A percentile compares a stretch with the other conserved stretches of the same genome.
These are phyloP conservation scores for Zoysia japonica DNA, from an alignment of 176 grass and related monocot species.

Conservation along the genomic window DNA sequence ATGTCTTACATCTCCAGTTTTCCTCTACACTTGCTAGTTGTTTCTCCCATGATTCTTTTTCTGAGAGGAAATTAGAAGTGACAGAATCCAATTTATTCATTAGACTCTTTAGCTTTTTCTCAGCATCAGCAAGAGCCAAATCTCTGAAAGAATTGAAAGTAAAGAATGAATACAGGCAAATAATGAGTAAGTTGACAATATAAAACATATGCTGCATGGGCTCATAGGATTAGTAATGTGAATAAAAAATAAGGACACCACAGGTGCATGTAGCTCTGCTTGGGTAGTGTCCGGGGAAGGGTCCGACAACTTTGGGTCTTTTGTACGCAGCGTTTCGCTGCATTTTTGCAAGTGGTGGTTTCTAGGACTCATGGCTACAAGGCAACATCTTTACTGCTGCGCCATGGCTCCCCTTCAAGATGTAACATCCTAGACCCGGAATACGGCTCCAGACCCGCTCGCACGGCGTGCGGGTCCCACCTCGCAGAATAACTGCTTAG, in stretches of 20 bases:
- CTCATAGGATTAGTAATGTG: conserved; percentile 1
- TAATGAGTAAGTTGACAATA: conserved; percentile 22
- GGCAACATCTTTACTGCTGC: too few relatives aligned
- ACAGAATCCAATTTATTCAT: conserved; percentile 75
- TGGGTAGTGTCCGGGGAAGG: too few relatives aligned
- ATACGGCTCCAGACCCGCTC: too few relatives aligned
- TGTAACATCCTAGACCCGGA: too few relatives aligned
- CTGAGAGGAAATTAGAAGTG: conserved; percentile 61
- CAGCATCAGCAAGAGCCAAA: conserved; percentile 67
- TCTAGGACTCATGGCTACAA: too few relatives aligned
- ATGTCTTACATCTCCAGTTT: conserved; percentile 81
- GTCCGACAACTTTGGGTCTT: too few relatives aligned
- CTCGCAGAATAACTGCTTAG: too few relatives aligned
- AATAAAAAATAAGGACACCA: neutral
- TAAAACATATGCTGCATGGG: conserved; percentile 18
- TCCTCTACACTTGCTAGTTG: conserved; percentile 79
- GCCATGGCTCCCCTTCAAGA: too few relatives aligned
- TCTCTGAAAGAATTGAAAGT: conserved; percentile 57
- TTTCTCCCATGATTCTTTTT: conserved; percentile 89
- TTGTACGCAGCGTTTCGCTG: too few relatives aligned
- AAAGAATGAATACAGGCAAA: conserved; percentile 19
- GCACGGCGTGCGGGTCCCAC: too few relatives aligned
- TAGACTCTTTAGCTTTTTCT: conserved; percentile 64
- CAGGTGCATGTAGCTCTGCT: too few relatives aligned
- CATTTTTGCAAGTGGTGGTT: too few relatives aligned